These are phyloP conservation scores for Cenchrus americanus DNA, from an alignment of 176 grass and related monocot species.

Conservation along the genomic window DNA sequence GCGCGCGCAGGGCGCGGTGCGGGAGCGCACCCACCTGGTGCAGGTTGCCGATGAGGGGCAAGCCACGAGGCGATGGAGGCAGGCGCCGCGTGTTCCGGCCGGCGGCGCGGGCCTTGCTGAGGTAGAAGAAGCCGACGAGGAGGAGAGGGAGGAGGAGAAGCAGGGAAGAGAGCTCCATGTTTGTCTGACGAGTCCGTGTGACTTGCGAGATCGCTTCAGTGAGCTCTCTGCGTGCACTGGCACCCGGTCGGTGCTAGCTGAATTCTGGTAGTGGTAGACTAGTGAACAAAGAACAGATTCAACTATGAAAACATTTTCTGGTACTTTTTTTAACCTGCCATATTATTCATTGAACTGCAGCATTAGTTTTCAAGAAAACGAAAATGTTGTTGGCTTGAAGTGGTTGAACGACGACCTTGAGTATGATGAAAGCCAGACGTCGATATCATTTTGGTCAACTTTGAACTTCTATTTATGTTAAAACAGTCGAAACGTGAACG, in stretches of 20 bases:
- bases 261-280: neutral
- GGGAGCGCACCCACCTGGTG: conserved; percentile 67
- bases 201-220: neutral
- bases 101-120: neutral
- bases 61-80: conserved; percentile 40
- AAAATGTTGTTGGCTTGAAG: neutral
- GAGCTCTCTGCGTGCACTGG: neutral
- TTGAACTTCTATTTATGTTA: neutral
- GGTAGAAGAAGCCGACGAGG: conserved; percentile 32
- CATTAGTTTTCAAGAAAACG: neutral
- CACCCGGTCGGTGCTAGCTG: neutral
- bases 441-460: neutral
- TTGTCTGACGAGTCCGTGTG: neutral
- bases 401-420: neutral
- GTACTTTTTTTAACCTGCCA: neutral
- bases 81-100: conserved; percentile 9
- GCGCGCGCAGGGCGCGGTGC: conserved; percentile 41
- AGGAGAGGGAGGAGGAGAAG: conserved; percentile 36
- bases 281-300: neutral
- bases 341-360: neutral
- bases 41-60: conserved; percentile 69
- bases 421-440: neutral
- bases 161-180: conserved; percentile 43
- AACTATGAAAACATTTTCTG: neutral
- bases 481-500: neutral